These are phyloP conservation scores for Onygenales sp. DNA, from an alignment of 2,329 filamentous ascomycete genomes.

Conservation along the genomic window DNA sequence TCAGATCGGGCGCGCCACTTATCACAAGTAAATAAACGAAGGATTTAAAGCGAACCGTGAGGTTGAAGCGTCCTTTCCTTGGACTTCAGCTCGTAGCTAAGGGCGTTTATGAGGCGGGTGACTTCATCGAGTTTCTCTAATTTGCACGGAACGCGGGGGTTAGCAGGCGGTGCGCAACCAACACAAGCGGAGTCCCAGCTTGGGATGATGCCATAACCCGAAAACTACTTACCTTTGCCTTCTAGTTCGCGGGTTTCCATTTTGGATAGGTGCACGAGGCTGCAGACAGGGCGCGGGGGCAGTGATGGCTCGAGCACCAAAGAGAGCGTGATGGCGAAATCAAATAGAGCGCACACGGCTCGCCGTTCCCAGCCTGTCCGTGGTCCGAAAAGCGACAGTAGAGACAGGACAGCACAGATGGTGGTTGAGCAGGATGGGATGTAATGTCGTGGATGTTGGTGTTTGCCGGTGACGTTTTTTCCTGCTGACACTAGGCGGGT, in stretches of 20 bases:
- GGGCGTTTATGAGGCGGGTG: constrained; percentile 50
- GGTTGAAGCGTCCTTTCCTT: constrained; percentile 14
- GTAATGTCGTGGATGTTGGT: background rate
- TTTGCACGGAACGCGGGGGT: background rate
- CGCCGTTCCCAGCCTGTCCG: background rate
- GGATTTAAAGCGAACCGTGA: too few species aligned
- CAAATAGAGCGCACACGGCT: background rate
- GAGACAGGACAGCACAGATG: background rate
- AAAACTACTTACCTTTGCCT: constrained; percentile 5
- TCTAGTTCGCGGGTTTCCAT: constrained; percentile 12
- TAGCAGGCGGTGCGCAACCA: background rate
- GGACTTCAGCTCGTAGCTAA: constrained; percentile 54
- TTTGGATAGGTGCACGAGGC: background rate
- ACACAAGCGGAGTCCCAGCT: background rate
- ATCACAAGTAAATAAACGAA: too few species aligned
- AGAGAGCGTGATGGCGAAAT: background rate
- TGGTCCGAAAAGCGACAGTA: background rate
- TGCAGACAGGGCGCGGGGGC: background rate
- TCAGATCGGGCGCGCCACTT: background rate
- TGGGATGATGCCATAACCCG: background rate
- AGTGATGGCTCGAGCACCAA: background rate
- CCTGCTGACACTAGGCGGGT: background rate
- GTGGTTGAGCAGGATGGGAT: background rate
- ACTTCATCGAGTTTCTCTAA: constrained; percentile 62
- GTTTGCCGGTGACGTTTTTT: background rate